Evolutionary conservation across 2,329 filamentous ascomycete genomes (phyloP).

Genomic region (Pseudogymnoascus sp.): DNA sequence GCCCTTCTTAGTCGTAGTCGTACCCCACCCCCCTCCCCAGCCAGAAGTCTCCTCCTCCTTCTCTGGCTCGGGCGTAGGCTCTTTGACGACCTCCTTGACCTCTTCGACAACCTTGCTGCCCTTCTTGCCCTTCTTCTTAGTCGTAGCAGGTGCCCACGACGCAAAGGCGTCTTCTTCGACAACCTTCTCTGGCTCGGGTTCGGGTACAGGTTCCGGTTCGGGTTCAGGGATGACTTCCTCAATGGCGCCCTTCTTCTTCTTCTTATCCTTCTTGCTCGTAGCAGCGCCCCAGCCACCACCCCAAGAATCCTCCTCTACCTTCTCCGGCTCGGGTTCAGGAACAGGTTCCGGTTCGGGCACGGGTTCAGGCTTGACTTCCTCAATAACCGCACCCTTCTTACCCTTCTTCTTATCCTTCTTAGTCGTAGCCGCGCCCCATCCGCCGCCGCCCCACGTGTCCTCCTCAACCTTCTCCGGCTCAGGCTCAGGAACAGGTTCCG

Average conservation of each 20-base stretch:
- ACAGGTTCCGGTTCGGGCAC: slow-evolving; percentile 23
- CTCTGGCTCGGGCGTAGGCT: slow-evolving; percentile 24
- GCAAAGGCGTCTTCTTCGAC: slow-evolving; percentile 27
- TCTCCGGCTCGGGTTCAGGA: slow-evolving; percentile 32
- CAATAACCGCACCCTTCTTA: slow-evolving; percentile 17
- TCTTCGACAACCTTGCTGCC: slow-evolving; percentile 25
- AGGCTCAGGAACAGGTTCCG: slow-evolving; percentile 30
- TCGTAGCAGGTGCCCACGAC: slow-evolving; percentile 15
- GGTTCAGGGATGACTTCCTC: slow-evolving; percentile 16
- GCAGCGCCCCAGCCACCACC: slow-evolving; percentile 16
- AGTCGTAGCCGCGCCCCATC: slow-evolving; percentile 23
- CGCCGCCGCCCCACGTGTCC: slow-evolving; percentile 27
- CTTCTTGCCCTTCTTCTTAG: slow-evolving; percentile 39
- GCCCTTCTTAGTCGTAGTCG: slow-evolving; percentile 31
- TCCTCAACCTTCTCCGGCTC: slow-evolving; percentile 31
- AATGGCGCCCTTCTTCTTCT: slow-evolving; percentile 19
- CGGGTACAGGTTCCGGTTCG: slow-evolving; percentile 25
- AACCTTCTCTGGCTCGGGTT: slow-evolving; percentile 31
- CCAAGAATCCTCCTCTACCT: slow-evolving; percentile 26
- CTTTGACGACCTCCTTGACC: slow-evolving; percentile 18
- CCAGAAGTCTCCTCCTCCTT: slow-evolving; percentile 19
- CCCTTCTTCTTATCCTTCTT: slow-evolving; percentile 24
- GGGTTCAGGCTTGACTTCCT: slow-evolving; percentile 13
- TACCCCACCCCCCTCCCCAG: slow-evolving; percentile 12
- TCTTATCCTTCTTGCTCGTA: slow-evolving; percentile 15